Conservation (phyloP, 129 eudicot species). For the Pittosporum tobira region DNA sequence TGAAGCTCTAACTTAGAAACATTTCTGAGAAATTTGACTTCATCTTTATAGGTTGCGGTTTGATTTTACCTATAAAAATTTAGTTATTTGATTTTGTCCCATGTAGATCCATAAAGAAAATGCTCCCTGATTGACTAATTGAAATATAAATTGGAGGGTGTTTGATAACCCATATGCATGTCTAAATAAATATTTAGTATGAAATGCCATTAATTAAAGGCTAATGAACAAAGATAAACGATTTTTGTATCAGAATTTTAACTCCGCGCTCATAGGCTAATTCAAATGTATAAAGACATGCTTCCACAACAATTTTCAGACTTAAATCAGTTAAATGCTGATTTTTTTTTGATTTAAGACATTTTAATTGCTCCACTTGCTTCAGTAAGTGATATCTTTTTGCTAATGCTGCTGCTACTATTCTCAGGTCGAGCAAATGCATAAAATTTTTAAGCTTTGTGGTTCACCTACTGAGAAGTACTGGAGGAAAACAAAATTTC, state of each 20-base stretch:
- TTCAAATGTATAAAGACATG: background rate
- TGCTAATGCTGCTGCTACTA: background rate
- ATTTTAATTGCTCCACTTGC: background rate
- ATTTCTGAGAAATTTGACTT: no score
- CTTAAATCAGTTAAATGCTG: background rate
- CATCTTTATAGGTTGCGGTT: background rate
- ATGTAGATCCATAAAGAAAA: background rate
- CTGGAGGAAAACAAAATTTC: slow-evolving; percentile 63
- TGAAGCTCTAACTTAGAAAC: background rate
- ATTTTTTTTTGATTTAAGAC: background rate
- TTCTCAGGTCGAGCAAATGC: slow-evolving; percentile 90
- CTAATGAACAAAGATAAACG: no score
- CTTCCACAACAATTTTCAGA: background rate
- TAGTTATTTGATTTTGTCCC: background rate
- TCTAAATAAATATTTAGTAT: no score
- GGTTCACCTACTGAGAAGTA: slow-evolving; percentile 92
- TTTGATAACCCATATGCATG: no score
- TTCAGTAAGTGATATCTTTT: background rate
- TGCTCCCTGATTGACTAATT: no score
- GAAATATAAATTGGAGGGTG: no score
- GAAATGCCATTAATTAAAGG: no score
- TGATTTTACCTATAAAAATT: no score
- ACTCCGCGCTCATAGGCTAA: background rate
- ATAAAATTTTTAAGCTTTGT: slow-evolving; percentile 90
- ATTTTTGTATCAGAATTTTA: no score